Evolutionary conservation across 495 filamentous ascomycete species (phyloP), one percentile per base, ranked within the genome.

Genomic region (Aspergillus taichungensis): DNA sequence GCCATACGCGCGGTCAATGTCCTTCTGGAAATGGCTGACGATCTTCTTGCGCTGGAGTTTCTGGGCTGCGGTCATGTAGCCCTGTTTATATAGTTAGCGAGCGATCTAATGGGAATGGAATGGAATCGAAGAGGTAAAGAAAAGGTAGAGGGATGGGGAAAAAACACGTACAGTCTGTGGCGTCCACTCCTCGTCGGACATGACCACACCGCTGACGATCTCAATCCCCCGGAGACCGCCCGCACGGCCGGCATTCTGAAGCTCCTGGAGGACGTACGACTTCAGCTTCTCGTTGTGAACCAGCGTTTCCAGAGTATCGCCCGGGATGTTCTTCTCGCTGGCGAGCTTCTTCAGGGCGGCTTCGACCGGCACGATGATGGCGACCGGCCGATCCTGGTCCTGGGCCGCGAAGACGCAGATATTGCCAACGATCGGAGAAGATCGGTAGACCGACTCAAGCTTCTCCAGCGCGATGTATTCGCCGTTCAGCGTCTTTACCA

Each of bases 391-490:
- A 55, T 78, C 76, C 63, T 92, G 81, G 50, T 83, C 75, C 50
- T 77, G 53, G 38, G 87, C 86, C 43, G 91, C 92, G 56, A 94
- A 90, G 40, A 95, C 85, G 62, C 92, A 96, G 64, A 98, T 95
- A 67, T 98, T 98, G 56, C 76, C 84, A 14, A 96, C 89, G 3
- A 96, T 77, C 6, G 84, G 75, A 5, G 80, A 77, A 30, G 89
- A 82, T 45, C 92, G 87, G 69, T 98, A 98, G 49, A 94, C 73
- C 4, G 88, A 90, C 71, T 98, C 92, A 42, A 98, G 86, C 78
- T 98, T 98, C 80, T 98, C 92, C 13, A 98, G 77, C 30, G 92
- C 92, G 60, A 98, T 95, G 67, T 98, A 98, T 72, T 98, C 92
- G 57, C 92, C 92, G 60, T 90, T 88, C 45, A 85, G 73, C 3